Evolutionary conservation across 179 eudicot genomes (phyloP).

Genomic region (Corrigiola litoralis): DNA sequence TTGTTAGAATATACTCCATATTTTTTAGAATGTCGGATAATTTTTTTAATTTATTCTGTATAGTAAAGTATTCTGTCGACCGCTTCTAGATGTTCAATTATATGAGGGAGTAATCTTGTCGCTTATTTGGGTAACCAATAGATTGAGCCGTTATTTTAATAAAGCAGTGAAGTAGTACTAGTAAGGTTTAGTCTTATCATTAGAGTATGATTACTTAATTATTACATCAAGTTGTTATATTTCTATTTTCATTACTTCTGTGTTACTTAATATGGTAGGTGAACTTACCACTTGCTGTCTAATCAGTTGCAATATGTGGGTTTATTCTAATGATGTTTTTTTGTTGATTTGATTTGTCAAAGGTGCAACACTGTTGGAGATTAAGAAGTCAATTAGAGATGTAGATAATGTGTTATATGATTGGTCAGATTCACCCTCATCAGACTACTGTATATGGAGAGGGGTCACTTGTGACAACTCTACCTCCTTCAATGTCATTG

Average conservation of each 20-base stretch:
- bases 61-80: neutral
- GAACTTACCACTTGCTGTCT: slow-evolving; percentile 20
- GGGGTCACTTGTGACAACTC: slow-evolving; percentile 84
- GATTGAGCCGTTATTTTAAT: slow-evolving; percentile 19
- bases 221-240: neutral
- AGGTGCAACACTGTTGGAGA: slow-evolving; percentile 79
- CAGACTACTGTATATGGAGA: slow-evolving; percentile 92
- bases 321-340: neutral
- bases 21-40: too few species aligned
- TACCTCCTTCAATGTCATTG: slow-evolving; percentile 79
- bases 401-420: slow-evolving; percentile 93
- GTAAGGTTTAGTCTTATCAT: slow-evolving; percentile 29
- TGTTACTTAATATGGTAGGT: slow-evolving; percentile 10
- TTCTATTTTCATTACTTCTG: neutral
- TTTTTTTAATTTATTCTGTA: too few species aligned
- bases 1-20: too few species aligned
- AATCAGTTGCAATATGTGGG: too few species aligned
- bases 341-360: slow-evolving; percentile 16
- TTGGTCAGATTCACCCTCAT: slow-evolving; percentile 84
- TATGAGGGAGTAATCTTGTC: slow-evolving; percentile 10
- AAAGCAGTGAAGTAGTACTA: neutral
- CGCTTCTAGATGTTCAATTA: neutral
- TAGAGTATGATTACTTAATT: slow-evolving; percentile 24
- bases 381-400: slow-evolving; percentile 93
- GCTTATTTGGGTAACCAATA: slow-evolving; percentile 17